Percentiles rank a stretch among this genome's conserved stretches.
Evolutionary conservation across 495 filamentous ascomycete genomes (phyloP).

Genomic region (Amphirosellinia nigrospora): DNA sequence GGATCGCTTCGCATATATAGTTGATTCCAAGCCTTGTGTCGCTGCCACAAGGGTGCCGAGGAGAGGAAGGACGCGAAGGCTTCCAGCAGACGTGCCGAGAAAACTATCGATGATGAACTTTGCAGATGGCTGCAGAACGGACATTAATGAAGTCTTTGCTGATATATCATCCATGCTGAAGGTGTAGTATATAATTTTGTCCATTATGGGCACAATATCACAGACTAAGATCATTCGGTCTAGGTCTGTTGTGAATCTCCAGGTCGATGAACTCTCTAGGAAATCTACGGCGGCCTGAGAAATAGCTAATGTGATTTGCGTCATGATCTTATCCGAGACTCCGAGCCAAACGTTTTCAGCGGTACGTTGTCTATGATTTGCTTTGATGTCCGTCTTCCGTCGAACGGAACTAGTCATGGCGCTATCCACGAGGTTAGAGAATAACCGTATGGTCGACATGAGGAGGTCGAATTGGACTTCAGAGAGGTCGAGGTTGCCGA

Average conservation of each 20-base stretch:
- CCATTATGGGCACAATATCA: conserved; percentile 69
- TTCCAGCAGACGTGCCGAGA: conserved; percentile 68
- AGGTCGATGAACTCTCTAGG: conserved; percentile 79
- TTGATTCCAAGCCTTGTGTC: conserved; percentile 66
- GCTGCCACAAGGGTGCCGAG: conserved; percentile 72
- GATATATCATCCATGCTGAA: conserved; percentile 73
- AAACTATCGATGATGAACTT: conserved; percentile 78
- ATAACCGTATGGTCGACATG: conserved; percentile 70
- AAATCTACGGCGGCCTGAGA: conserved; percentile 76
- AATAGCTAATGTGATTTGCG: conserved; percentile 72
- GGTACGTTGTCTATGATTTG: conserved; percentile 57
- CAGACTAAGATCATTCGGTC: conserved; percentile 63
- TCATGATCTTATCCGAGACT: conserved; percentile 77
- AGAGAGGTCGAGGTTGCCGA: conserved; percentile 76
- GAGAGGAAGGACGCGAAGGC: conserved; percentile 78
- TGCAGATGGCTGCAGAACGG: conserved; percentile 69
- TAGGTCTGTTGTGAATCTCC: conserved; percentile 74
- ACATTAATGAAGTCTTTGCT: conserved; percentile 63
- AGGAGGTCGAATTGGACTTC: conserved; percentile 79
- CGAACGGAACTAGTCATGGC: conserved; percentile 73
- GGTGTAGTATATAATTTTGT: conserved; percentile 70
- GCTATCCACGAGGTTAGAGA: conserved; percentile 77
- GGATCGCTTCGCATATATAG: conserved; percentile 65
- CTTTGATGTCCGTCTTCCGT: conserved; percentile 64
- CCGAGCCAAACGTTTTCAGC: conserved; percentile 67